Percentiles rank a stretch among this genome's conserved stretches.
Conservation (phyloP, 1,284 basidiomycete genomes). For the Puccinia hordei region DNA sequence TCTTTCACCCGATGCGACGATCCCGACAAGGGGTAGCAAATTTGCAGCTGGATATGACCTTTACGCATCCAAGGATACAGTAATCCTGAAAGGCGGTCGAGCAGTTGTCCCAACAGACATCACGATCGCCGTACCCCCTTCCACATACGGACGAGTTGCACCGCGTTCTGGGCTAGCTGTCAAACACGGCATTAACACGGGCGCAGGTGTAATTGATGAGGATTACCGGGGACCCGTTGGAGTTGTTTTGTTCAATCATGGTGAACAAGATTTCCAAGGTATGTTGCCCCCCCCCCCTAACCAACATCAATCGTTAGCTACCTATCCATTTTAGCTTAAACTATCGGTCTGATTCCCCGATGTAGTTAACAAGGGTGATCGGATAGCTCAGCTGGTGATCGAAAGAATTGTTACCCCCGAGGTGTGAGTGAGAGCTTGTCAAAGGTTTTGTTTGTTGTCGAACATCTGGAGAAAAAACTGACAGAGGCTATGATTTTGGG, state of each 20-base stretch:
- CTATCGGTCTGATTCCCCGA: not conserved
- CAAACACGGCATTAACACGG: slow-evolving; percentile 95
- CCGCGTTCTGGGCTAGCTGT: slow-evolving; percentile 87
- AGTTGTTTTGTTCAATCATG: slow-evolving; percentile 92
- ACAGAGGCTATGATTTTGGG: not conserved
- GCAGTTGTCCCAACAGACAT: slow-evolving; percentile 86
- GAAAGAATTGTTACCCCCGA: slow-evolving; percentile 86
- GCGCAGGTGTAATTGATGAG: slow-evolving; percentile 92
- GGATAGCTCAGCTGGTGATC: slow-evolving; percentile 89
- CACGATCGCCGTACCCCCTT: slow-evolving; percentile 84
- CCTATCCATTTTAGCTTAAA: not conserved
- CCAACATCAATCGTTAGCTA: not conserved
- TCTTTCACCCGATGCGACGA: slow-evolving; percentile 74
- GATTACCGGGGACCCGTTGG: slow-evolving; percentile 92
- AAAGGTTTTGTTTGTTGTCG: not conserved
- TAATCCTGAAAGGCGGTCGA: slow-evolving; percentile 59
- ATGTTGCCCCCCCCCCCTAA: slow-evolving; percentile 52
- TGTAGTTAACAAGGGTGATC: slow-evolving; percentile 83
- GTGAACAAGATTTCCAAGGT: slow-evolving; percentile 84
- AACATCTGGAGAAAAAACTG: not conserved
- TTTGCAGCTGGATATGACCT: slow-evolving; percentile 92
- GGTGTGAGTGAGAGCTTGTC: slow-evolving; percentile 63
- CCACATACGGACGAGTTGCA: slow-evolving; percentile 93
- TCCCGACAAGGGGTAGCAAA: slow-evolving; percentile 84
- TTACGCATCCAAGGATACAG: slow-evolving; percentile 67